Percentiles rank a stretch among this genome's conserved stretches.
These are phyloP conservation scores for Malbranchea zuffiana DNA, from an alignment of 2,329 filamentous ascomycete species.

Conservation along the genomic window DNA sequence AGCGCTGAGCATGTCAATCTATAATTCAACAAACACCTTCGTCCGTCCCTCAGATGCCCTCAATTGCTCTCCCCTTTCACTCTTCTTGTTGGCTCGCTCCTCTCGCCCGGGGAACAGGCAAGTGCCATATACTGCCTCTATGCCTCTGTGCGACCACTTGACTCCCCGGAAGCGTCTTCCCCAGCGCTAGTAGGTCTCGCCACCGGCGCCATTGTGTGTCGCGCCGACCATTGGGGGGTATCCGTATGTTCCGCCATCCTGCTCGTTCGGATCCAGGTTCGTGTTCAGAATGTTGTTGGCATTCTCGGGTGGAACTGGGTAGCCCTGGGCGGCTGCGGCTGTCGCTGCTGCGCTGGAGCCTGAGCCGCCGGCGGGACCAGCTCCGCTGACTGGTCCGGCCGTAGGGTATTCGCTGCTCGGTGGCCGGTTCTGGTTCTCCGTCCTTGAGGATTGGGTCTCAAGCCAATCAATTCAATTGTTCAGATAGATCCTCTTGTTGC, in stretches of 20 bases:
- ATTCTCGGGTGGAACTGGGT: constrained; percentile 33
- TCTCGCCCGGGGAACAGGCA: constrained; percentile 15
- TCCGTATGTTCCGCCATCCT: constrained; percentile 35
- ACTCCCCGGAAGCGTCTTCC: constrained; percentile 15
- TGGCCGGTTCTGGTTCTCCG: constrained; percentile 51
- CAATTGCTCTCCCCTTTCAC: background rate
- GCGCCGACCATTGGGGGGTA: constrained; percentile 38
- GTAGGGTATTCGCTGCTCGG: constrained; percentile 36
- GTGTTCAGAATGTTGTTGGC: constrained; percentile 35
- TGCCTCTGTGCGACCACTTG: constrained; percentile 10
- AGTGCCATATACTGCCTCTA: constrained; percentile 13
- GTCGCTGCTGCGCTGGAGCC: constrained; percentile 21
- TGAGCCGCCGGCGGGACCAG: constrained; percentile 17
- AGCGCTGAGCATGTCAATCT: constrained; percentile 10
- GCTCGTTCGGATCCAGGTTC: constrained; percentile 35
- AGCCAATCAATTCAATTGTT: constrained; percentile 42
- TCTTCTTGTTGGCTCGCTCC: background rate
- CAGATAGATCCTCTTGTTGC: constrained; percentile 35
- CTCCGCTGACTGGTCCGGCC: constrained; percentile 14
- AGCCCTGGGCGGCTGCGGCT: constrained; percentile 23
- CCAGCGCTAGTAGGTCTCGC: constrained; percentile 32
- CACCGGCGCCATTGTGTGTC: constrained; percentile 38
- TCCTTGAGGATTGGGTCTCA: constrained; percentile 70
- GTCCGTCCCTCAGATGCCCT: background rate
- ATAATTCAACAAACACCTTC: constrained; percentile 3